Evolutionary conservation across 495 filamentous ascomycete species (phyloP).

Genomic region (Xylaria palmicola): DNA sequence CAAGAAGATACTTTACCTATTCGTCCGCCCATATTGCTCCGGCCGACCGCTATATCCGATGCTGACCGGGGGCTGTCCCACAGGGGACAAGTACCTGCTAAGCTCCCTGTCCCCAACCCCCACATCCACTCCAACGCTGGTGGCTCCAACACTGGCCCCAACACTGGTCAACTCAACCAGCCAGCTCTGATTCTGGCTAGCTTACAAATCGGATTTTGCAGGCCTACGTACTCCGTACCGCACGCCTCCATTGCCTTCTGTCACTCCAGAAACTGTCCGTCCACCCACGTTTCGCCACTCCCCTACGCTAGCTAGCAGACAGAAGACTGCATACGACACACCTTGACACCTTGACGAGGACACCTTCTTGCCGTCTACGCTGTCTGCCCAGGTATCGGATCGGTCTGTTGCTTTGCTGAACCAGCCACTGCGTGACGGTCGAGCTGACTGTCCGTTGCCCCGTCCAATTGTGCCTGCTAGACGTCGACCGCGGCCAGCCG

Average conservation of each 20-base stretch:
- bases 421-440: neutral
- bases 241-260: constrained; percentile 13
- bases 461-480: neutral
- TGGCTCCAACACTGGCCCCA: no score
- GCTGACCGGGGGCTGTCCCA: constrained; percentile 2
- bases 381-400: neutral
- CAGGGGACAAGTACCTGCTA: neutral
- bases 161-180: neutral
- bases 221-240: neutral
- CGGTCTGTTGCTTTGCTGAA: neutral
- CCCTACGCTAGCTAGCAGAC: neutral
- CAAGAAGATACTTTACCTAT: neutral
- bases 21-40: no score
- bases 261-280: neutral
- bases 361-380: neutral
- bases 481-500: neutral
- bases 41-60: constrained; percentile 31
- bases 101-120: neutral
- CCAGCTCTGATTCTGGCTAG: constrained; percentile 9
- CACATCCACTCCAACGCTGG: no score
- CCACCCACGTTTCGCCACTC: no score
- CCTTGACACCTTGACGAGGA: no score
- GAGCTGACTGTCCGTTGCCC: neutral
- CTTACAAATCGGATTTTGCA: constrained; percentile 18
- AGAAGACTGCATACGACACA: neutral